phyloP scores from a whole-genome alignment of 306 rosid species.

The Trichosanthes truncata region DNA sequence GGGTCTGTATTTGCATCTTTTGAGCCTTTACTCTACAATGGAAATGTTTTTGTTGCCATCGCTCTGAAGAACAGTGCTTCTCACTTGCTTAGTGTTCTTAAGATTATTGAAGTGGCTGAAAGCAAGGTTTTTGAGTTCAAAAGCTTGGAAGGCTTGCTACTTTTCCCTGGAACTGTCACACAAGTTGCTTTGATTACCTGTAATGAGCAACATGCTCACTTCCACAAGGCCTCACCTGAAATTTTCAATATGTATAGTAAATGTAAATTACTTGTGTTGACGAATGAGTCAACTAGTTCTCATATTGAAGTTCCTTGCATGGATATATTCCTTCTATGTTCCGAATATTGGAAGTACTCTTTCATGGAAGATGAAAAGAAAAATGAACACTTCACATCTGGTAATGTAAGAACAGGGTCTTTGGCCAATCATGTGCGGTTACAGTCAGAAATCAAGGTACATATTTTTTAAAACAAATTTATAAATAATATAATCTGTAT shows the following conservation, averaged over 20 bases:
- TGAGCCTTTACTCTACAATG: slow-evolving; percentile 22
- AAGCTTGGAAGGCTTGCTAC: slow-evolving; percentile 60
- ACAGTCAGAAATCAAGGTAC: slow-evolving; percentile 38
- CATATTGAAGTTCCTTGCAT: slow-evolving; percentile 61
- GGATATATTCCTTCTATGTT: slow-evolving; percentile 48
- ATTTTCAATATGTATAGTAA: slow-evolving; percentile 23
- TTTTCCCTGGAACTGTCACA: slow-evolving; percentile 68
- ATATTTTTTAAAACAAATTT: not conserved
- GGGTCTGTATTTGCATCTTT: slow-evolving; percentile 49
- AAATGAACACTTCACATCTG: slow-evolving; percentile 23
- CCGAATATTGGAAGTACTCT: slow-evolving; percentile 38
- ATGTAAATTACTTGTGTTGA: slow-evolving; percentile 54
- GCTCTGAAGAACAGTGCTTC: slow-evolving; percentile 60
- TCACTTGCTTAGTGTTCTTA: slow-evolving; percentile 37
- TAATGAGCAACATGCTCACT: slow-evolving; percentile 25
- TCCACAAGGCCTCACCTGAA: slow-evolving; percentile 24
- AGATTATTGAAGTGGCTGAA: slow-evolving; percentile 46
- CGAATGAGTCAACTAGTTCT: slow-evolving; percentile 67
- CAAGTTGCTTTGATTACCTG: slow-evolving; percentile 67
- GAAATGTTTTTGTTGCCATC: slow-evolving; percentile 23
- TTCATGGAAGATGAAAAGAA: slow-evolving; percentile 32
- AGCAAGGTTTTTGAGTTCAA: slow-evolving; percentile 40
- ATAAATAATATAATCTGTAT: not conserved
- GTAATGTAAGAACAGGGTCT: slow-evolving; percentile 24
- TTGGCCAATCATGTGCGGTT: slow-evolving; percentile 22